These are phyloP conservation scores for Lyophyllum shimeji DNA, from an alignment of 768 basidiomycete species.

Conservation along the genomic window DNA sequence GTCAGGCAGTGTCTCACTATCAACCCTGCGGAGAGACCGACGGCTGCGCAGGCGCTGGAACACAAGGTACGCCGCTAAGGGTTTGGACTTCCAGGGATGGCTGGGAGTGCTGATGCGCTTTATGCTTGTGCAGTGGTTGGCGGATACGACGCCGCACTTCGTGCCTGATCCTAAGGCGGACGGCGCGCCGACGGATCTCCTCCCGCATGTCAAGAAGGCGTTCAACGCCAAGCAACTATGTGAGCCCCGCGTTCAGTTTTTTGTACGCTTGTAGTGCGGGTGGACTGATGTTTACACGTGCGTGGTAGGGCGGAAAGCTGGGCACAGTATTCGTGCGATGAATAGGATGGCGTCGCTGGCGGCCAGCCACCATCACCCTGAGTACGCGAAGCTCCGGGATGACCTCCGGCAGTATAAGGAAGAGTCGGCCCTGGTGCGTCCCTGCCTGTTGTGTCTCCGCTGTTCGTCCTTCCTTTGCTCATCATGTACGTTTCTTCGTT, in stretches of 20 bases:
- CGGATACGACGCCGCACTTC: conserved; percentile 65
- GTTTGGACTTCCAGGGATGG: neutral
- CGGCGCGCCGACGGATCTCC: conserved; percentile 68
- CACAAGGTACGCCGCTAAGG: conserved; percentile 49
- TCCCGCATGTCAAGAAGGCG: conserved; percentile 86
- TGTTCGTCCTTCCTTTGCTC: neutral
- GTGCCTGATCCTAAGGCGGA: conserved; percentile 58
- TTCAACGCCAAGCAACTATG: conserved; percentile 89
- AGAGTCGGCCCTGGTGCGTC: conserved; percentile 63
- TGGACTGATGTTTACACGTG: conserved; percentile 8
- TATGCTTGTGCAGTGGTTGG: conserved; percentile 59
- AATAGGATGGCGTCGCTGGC: conserved; percentile 72
- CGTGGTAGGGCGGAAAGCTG: conserved; percentile 79
- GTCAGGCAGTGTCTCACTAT: conserved; percentile 80
- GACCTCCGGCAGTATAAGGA: conserved; percentile 72
- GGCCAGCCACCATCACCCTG: conserved; percentile 33
- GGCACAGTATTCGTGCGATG: conserved; percentile 83
- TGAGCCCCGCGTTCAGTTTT: conserved; percentile 34
- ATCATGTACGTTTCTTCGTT: neutral
- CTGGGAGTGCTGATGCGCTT: neutral
- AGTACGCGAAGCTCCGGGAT: conserved; percentile 51
- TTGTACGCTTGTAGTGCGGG: neutral
- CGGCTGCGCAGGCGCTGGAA: conserved; percentile 67
- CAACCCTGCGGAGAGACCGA: conserved; percentile 79
- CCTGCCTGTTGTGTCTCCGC: neutral